phyloP scores from a whole-genome alignment of 768 basidiomycete species.

The Calocybe indica region DNA sequence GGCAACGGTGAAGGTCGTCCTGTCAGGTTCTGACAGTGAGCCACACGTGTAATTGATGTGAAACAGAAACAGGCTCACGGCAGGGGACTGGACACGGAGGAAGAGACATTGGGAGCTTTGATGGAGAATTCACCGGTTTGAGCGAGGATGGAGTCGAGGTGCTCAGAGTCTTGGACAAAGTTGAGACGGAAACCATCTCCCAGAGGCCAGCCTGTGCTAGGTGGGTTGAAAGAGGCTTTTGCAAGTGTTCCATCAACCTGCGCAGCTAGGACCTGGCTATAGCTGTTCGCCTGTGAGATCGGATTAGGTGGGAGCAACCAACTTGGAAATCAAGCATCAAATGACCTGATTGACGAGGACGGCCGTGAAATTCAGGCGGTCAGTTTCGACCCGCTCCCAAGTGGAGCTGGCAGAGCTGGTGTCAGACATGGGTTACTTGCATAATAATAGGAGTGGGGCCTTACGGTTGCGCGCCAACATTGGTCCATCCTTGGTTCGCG shows the following conservation, averaged over 20 bases:
- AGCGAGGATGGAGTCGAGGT: constrained; percentile 53
- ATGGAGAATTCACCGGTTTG: constrained; percentile 63
- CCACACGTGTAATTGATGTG: too few species aligned
- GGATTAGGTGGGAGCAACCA: too few species aligned
- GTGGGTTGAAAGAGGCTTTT: constrained; percentile 39
- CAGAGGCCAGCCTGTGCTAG: constrained; percentile 60
- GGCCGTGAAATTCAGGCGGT: constrained; percentile 61
- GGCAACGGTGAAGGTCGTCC: constrained; percentile 2
- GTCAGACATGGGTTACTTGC: neutral
- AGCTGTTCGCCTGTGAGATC: too few species aligned
- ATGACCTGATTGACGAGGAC: constrained; percentile 32
- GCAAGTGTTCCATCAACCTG: constrained; percentile 44
- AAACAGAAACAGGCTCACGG: constrained; percentile 14
- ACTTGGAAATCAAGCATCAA: neutral
- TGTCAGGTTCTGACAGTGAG: neutral
- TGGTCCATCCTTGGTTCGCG: constrained; percentile 47
- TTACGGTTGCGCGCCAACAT: constrained; percentile 43
- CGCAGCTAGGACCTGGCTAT: constrained; percentile 46
- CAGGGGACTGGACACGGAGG: constrained; percentile 10
- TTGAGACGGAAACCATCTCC: constrained; percentile 67
- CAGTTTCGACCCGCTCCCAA: constrained; percentile 66
- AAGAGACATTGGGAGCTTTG: constrained; percentile 8
- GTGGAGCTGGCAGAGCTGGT: constrained; percentile 29
- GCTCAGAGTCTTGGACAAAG: constrained; percentile 44
- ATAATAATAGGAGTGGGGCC: constrained; percentile 7